Evolutionary conservation across 164 flowering plant species (phyloP).

Genomic region (Protea cynaroides): DNA sequence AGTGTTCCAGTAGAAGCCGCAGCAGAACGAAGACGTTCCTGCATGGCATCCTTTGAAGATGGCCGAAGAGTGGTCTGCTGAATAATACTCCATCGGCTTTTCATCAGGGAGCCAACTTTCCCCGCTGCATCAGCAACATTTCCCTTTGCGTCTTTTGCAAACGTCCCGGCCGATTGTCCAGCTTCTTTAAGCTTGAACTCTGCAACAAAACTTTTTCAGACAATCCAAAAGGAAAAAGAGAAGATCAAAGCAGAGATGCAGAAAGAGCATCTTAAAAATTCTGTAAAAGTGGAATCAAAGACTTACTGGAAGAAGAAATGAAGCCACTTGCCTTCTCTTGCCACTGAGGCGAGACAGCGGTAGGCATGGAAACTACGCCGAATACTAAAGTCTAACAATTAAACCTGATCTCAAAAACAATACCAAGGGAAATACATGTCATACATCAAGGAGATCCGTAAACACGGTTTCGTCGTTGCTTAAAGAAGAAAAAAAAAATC

Average conservation of each 20-base stretch:
- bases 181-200: slow-evolving; percentile 84
- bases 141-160: slow-evolving; percentile 78
- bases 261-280: background rate
- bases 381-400: background rate
- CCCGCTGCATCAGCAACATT: slow-evolving; percentile 74
- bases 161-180: slow-evolving; percentile 68
- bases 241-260: background rate
- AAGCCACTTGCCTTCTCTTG: slow-evolving; percentile 74
- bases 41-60: slow-evolving; percentile 65
- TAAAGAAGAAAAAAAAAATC: background rate
- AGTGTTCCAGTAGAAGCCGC: slow-evolving; percentile 78
- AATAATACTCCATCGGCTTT: slow-evolving; percentile 70
- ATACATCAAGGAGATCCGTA: background rate
- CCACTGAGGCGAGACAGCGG: slow-evolving; percentile 64
- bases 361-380: slow-evolving; percentile 41
- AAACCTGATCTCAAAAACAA: background rate
- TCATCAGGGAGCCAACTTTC: slow-evolving; percentile 65
- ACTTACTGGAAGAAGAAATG: slow-evolving; percentile 73
- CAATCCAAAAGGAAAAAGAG: background rate
- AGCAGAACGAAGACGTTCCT: slow-evolving; percentile 68
- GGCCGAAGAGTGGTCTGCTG: slow-evolving; percentile 45
- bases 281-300: background rate
- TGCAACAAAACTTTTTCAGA: slow-evolving; percentile 15
- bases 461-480: background rate
- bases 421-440: background rate